Evolutionary conservation across 2,329 filamentous ascomycete species (phyloP), one percentile per base, ranked within the genome.

Genomic region (Aspergillus novofumigatus): DNA sequence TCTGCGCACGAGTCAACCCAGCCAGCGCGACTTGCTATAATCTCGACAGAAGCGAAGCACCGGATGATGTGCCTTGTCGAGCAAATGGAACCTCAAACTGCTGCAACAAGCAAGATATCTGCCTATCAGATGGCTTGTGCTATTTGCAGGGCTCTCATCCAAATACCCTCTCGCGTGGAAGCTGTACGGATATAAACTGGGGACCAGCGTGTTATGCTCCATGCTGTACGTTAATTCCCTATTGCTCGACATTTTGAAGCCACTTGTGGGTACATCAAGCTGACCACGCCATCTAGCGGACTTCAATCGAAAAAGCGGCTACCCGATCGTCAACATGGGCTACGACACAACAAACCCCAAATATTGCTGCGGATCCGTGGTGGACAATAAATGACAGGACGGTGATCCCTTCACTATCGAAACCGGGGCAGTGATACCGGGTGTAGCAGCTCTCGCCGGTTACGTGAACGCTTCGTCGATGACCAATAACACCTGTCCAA

Each of bases 91-190:
- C 20, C 20, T 47, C 49, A 35, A 59, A 57, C 53, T 63, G 61
- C 52, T 62, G 62, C 51, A 62, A 61, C 32, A 58, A 45, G n/a
- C 35, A 35, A 10, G 63, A 65, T 41, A 35, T 65, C n/a, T 64
- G 62, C 44, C 48, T 65, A 48, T 60, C 60, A 20, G 62, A 65
- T 38, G 60, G 63, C 1, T 51, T 65, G 8, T 65, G 63, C 45
- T 64, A 57, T 20, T 44, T 61, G 10, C 62, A 65, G 29, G 54
- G 47, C 0, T 41, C 48, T 3, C 56, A 56, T 5, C 54, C 57
- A 3, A 52, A 61, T 28, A 56, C 32, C 25, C 51, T 64, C 2
- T 64, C 59, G 1, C 54, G 59, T 10, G 57, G 60, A 38, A 62
- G 59, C 17, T 64, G 62, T 26, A 61, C 63, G 2, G 62, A 65